Evolutionary conservation across 495 filamentous ascomycete species (phyloP), one percentile per base, ranked within the genome.

Genomic region (Geoglossum glabrum): DNA sequence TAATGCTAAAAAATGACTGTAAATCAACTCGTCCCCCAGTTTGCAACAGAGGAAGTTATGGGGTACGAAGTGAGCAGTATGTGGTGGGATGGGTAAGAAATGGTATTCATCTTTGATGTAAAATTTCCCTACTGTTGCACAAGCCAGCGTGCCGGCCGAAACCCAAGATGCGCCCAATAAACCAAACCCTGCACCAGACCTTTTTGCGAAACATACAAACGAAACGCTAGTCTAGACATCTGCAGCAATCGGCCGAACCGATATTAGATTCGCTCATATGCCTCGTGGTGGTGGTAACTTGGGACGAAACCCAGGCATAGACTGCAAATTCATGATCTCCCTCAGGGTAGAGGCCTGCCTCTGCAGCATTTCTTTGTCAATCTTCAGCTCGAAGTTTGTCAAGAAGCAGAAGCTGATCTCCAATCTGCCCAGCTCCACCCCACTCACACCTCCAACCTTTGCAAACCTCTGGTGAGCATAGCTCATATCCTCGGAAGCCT

Each of bases 391-490:
- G 64, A 94, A 94, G 49, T 87, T 79, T 15, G 78, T 82, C 59
- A 92, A 62, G 64, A 89, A 92, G 68, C 87, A 94, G 64, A 94
- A 92, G 64, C 84, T 88, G 58, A 97, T 84, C 74, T 97, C 90
- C 11, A 98, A 69, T 61, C 82, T 75, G 25, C 80, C 83, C 26
- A 98, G 73, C 68, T 96, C 87, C 21, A 69, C 70, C 64, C 83
- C 83, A 62, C 76, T 85, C 30, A 97, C 87, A 1, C 92, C 92
- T 15, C 93, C 93, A 10, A 97, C 92, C 63, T 81, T 84, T 28
- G 93, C 81, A 60, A 96, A 82, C 45, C 87, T 82, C 54, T 73
- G 73, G 71, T 95, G 90, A 6, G 84, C 76, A 67, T 90, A 95
- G 61, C 81, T 84, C 33, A 88, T 74, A 67, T 98, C 92, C 64